phyloP scores from a whole-genome alignment of 2,329 filamentous ascomycete species.

The Aspergillus ochraceus region DNA sequence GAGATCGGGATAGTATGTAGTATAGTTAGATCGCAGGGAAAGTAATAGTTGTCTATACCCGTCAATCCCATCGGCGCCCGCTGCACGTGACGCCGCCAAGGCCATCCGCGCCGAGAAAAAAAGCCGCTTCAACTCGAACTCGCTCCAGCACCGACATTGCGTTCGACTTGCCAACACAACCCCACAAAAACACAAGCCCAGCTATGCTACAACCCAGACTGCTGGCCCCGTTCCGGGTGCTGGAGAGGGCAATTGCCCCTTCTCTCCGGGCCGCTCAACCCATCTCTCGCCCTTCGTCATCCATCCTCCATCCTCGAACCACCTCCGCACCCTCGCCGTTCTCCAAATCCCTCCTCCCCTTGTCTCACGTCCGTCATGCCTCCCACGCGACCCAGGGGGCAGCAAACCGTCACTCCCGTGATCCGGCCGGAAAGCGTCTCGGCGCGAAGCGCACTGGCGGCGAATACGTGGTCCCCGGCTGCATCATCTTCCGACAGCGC shows the following conservation, averaged over 20 bases:
- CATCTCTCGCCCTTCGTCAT: slow-evolving; percentile 27
- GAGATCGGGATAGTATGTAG: too few relatives aligned
- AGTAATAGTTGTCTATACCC: not conserved
- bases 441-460: slow-evolving; percentile 93
- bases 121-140: slow-evolving; percentile 25
- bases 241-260: slow-evolving; percentile 38
- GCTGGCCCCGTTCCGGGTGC: slow-evolving; percentile 37
- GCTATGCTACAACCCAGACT: slow-evolving; percentile 47
- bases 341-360: slow-evolving; percentile 34
- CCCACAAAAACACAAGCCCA: slow-evolving; percentile 8
- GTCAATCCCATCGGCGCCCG: not conserved
- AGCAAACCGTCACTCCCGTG: slow-evolving; percentile 66
- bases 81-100: slow-evolving; percentile 30
- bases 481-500: slow-evolving; percentile 97
- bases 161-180: not conserved
- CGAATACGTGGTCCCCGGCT: slow-evolving; percentile 90
- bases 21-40: not conserved
- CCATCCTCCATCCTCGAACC: slow-evolving; percentile 26
- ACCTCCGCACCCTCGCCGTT: slow-evolving; percentile 27
- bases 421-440: slow-evolving; percentile 78
- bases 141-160: slow-evolving; percentile 11
- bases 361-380: slow-evolving; percentile 58
- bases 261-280: slow-evolving; percentile 29
- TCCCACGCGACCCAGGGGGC: slow-evolving; percentile 66
- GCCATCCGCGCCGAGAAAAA: slow-evolving; percentile 25